Conservation (phyloP, 805 yeast genomes). For the Wickerhamiella occidentalis region DNA sequence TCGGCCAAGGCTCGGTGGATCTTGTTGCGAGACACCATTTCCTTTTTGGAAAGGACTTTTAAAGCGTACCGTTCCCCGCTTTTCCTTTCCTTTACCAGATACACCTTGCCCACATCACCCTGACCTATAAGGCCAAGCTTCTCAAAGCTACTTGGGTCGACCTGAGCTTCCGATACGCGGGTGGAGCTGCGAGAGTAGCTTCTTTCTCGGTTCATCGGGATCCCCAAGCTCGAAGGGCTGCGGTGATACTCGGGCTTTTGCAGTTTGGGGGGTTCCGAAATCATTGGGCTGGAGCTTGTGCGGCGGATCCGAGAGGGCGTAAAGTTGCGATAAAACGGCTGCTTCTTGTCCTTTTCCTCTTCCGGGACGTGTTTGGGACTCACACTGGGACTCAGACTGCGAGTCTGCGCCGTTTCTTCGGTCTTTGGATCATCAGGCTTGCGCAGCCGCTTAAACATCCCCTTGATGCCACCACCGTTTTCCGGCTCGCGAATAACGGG, state of each 20-base stretch:
- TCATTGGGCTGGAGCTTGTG: constrained; percentile 1
- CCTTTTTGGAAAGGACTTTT: constrained; percentile 81
- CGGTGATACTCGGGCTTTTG: not conserved
- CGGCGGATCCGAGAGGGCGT: constrained; percentile 1
- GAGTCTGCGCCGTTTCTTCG: not conserved
- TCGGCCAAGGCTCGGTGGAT: constrained; percentile 92
- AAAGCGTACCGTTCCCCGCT: constrained; percentile 74
- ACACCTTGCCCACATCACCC: constrained; percentile 97
- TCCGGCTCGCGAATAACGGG: not conserved
- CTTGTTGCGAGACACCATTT: constrained; percentile 90
- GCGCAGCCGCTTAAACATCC: constrained; percentile 8
- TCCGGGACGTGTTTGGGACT: constrained; percentile 2
- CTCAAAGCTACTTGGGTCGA: constrained; percentile 76
- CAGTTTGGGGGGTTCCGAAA: not conserved
- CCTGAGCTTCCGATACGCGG: constrained; percentile 64
- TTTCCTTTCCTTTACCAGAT: constrained; percentile 70
- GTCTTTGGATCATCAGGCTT: not conserved
- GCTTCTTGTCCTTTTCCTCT: not conserved
- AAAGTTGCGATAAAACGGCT: constrained; percentile 1
- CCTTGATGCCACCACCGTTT: constrained; percentile 2
- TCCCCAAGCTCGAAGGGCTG: constrained; percentile 1
- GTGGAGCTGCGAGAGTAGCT: constrained; percentile 66
- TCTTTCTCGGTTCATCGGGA: constrained; percentile 28
- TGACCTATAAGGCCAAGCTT: constrained; percentile 83
- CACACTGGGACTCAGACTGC: not conserved